Conservation (phyloP, 345 rosid species). For the Acer campestre region DNA sequence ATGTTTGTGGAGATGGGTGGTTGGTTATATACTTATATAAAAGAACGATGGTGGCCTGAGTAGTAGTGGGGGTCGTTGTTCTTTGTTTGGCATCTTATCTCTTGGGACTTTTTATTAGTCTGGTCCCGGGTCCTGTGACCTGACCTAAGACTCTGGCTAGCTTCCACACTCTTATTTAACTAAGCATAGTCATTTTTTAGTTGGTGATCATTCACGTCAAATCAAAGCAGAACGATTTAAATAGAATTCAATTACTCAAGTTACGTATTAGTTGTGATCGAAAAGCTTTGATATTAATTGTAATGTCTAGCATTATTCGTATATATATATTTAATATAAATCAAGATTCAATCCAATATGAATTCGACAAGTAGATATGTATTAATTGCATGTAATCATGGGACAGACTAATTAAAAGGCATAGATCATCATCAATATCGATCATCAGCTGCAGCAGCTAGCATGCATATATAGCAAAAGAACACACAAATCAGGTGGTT, state of each 20-base stretch:
- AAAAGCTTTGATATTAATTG: too few species aligned
- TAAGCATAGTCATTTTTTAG: not conserved
- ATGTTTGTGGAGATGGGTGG: not conserved
- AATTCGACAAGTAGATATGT: not conserved
- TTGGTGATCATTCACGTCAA: not conserved
- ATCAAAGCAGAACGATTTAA: not conserved
- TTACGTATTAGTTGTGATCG: too few species aligned
- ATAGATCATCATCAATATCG: too few species aligned
- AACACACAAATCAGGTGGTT: not conserved
- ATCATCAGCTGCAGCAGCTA: too few species aligned
- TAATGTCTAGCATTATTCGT: too few species aligned
- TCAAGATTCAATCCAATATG: not conserved
- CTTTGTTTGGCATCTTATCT: not conserved
- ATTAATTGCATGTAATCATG: not conserved
- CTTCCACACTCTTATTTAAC: not conserved
- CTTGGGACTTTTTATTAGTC: not conserved
- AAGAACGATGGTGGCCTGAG: not conserved
- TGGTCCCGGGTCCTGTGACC: slow-evolving; percentile 10
- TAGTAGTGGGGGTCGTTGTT: slow-evolving; percentile 4
- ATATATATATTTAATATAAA: not conserved
- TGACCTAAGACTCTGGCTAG: not conserved
- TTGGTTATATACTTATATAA: too few species aligned
- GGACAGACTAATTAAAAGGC: not conserved
- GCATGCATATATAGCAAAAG: not conserved
- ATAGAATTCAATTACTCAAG: not conserved